These are phyloP conservation scores for Rhipidocladum racemiflorum DNA, from an alignment of 176 grass and related monocot species.

Conservation along the genomic window DNA sequence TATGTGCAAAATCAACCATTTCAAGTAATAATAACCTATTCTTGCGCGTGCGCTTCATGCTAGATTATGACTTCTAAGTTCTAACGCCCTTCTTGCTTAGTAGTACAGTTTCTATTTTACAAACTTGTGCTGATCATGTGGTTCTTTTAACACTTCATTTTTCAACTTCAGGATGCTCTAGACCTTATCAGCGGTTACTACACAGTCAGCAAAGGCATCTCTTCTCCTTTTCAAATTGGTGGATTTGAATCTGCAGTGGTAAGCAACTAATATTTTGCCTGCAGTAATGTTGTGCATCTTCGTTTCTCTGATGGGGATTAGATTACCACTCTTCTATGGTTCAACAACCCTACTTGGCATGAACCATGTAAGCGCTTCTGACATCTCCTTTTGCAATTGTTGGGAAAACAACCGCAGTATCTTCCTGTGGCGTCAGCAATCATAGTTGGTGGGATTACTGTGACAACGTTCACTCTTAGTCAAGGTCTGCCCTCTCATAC, in stretches of 20 bases:
- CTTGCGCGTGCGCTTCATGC: neutral
- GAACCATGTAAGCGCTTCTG: neutral
- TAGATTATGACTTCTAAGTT: conserved; percentile 19
- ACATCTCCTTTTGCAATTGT: conserved; percentile 1
- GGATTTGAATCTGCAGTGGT: conserved; percentile 76
- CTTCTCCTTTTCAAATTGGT: conserved; percentile 67
- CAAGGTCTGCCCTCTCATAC: conserved; percentile 58
- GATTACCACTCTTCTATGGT: neutral
- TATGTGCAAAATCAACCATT: conserved; percentile 5
- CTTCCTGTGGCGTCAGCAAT: conserved; percentile 81
- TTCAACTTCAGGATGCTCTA: conserved; percentile 73
- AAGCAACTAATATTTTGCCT: conserved; percentile 31
- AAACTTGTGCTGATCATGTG: conserved; percentile 1
- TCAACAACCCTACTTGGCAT: neutral
- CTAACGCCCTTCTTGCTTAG: neutral
- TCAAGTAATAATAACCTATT: conserved; percentile 5
- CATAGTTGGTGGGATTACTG: conserved; percentile 83
- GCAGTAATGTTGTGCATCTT: neutral
- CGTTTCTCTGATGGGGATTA: neutral
- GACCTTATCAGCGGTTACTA: conserved; percentile 86
- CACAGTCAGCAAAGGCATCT: conserved; percentile 54
- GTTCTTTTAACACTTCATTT: conserved; percentile 35
- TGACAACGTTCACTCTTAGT: conserved; percentile 77
- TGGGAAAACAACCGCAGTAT: conserved; percentile 53
- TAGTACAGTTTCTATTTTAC: neutral